These are phyloP conservation scores for Fusarium aywerte DNA, from an alignment of 2,329 filamentous ascomycete species.

Conservation along the genomic window DNA sequence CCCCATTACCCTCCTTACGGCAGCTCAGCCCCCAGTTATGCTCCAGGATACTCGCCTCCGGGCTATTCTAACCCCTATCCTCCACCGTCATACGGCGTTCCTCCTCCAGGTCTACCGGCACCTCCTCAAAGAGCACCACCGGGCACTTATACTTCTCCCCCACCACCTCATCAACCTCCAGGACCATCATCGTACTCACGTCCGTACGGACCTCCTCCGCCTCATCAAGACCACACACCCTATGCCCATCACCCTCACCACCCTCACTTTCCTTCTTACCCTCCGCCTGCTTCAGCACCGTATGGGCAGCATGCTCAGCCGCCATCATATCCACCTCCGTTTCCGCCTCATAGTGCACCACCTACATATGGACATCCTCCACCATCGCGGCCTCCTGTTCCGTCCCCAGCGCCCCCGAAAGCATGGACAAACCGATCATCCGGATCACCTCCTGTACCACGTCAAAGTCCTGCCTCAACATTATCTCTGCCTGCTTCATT, in stretches of 20 bases:
- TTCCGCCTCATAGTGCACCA: slow-evolving; percentile 35
- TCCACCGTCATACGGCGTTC: slow-evolving; percentile 37
- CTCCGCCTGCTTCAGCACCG: slow-evolving; percentile 30
- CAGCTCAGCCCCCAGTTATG: slow-evolving; percentile 38
- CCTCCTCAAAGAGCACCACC: slow-evolving; percentile 36
- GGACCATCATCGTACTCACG: slow-evolving; percentile 36
- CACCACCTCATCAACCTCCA: slow-evolving; percentile 30
- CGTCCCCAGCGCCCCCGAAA: slow-evolving; percentile 28
- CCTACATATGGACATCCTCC: slow-evolving; percentile 35
- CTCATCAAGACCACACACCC: slow-evolving; percentile 28
- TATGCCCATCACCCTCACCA: slow-evolving; percentile 39
- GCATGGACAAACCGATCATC: slow-evolving; percentile 26
- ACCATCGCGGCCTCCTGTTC: slow-evolving; percentile 18
- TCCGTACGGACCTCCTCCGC: slow-evolving; percentile 38
- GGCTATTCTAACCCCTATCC: slow-evolving; percentile 43
- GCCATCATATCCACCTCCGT: slow-evolving; percentile 37
- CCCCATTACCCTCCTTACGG: slow-evolving; percentile 41
- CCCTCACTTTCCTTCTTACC: slow-evolving; percentile 35
- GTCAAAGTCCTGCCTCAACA: slow-evolving; percentile 30
- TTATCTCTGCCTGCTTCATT: slow-evolving; percentile 44
- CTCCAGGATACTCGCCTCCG: slow-evolving; percentile 44
- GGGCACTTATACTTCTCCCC: slow-evolving; percentile 28
- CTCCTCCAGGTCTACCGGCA: slow-evolving; percentile 41
- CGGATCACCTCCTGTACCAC: slow-evolving; percentile 30
- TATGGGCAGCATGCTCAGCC: slow-evolving; percentile 36